Base-by-base conservation (phyloP, 2,329 filamentous ascomycete species). In the Colletotrichum brevisporum region DNA sequence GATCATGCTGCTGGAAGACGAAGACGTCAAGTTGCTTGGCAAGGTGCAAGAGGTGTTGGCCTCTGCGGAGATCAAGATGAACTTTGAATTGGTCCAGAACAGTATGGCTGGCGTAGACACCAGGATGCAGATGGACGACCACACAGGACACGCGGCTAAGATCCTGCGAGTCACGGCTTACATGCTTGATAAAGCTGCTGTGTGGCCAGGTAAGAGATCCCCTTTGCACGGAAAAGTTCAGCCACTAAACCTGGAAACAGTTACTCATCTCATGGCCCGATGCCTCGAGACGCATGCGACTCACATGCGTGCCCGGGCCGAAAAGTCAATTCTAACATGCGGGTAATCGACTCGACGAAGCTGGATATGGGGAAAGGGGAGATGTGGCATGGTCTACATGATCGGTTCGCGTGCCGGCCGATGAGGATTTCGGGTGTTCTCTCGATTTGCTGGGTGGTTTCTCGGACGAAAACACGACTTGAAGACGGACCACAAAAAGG, bases 1-100 rank as follows among this genome's bases (percentile, higher is more conserved):
- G 2, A 92, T 97, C 65, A 94, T 98, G 89, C 87, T 98, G 4
- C 85, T 98, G 1, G 95, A 98, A 75, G 93, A 96, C 18, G 95
- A 98, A 76, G 95, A 99, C 73, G 88, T 92, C 72, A 95, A 95
- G 79, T 85, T 98, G 2, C 83, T 98, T 6, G 86, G 89, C 52
- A 97, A 97, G 81, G 90, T 98, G 26, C 89, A 92, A 73, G 91
- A 94, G 71, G 91, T 98, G 10, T 82, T 98, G 48, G 83, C 87
- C 43, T 92, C 89, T 71, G 90, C 94, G 10, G 94, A 97, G 78
- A 85, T 89, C 75, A 97, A 97, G 81, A 90, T 97, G 84, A 90
- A 88, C 63, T 81, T 90, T 71, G 83, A 86, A 24, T 74, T 84
- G 24, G 76, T 78, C 69, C 78, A 78, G 56, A 84, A 86, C 70